These are phyloP conservation scores for Lachnellula cervina DNA, from an alignment of 2,329 filamentous ascomycete species.

Conservation along the genomic window DNA sequence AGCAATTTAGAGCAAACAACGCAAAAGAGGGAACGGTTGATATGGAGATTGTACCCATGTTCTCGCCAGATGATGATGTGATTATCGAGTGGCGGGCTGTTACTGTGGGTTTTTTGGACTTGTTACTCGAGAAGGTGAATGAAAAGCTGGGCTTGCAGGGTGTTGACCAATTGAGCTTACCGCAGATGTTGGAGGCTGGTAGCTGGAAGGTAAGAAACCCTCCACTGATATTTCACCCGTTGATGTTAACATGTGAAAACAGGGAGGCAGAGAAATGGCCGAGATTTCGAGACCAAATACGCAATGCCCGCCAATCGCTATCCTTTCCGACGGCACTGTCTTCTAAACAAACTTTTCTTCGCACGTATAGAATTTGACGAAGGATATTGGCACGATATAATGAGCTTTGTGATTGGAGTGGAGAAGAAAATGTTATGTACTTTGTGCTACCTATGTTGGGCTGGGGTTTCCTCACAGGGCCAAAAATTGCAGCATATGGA, in stretches of 20 bases:
- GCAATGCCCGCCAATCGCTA: conserved; percentile 80
- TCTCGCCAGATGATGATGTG: conserved; percentile 68
- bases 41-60: conserved; percentile 69
- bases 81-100: conserved; percentile 75
- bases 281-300: conserved; percentile 95
- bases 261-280: conserved; percentile 91
- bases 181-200: conserved; percentile 90
- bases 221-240: conserved; percentile 1
- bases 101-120: conserved; percentile 70
- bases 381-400: too few relatives aligned
- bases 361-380: neutral
- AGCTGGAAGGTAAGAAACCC: conserved; percentile 81
- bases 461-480: too few relatives aligned
- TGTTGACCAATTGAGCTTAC: conserved; percentile 65
- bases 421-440: neutral
- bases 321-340: conserved; percentile 92
- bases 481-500: too few relatives aligned
- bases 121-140: conserved; percentile 66
- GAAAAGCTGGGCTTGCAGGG: conserved; percentile 62
- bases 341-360: conserved; percentile 52
- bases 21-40: conserved; percentile 66
- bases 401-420: neutral
- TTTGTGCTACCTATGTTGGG: too few relatives aligned
- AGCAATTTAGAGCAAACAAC: conserved; percentile 65
- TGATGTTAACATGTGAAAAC: conserved; percentile 21